Evolutionary conservation across 306 rosid species (phyloP), one percentile per base, ranked within the genome.

Genomic region (Vigna trinervia): DNA sequence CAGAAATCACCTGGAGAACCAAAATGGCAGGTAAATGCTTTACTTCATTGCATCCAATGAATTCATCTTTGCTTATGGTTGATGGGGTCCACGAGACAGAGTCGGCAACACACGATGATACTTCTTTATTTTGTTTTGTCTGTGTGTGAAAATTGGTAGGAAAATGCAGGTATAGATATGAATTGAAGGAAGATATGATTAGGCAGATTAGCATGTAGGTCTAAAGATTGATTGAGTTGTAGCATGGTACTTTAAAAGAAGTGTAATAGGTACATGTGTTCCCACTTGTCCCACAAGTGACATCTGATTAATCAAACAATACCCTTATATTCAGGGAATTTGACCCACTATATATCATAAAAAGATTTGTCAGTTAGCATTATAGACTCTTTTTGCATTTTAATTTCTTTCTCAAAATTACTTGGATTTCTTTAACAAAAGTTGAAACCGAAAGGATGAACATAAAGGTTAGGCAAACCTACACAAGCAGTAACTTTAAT

Each of bases 1-100:
- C 77, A 68, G 20, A 78, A 74, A 69, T 78, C 79, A 52, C 48
- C 53, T 11, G 26, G 41, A 68, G 78, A 63, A 78, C 32, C 76
- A 62, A 69, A 62, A 38, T 50, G 59, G 54, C 78, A 54, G 83
- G 83, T 78, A 73, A 46, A 39, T 64, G 62, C 2, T 73, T 17
- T 45, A 14, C 13, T 32, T 57, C 6, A 7, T 58, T 32, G 17
- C 51, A 23, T 65, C 41, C 26, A 26, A 14, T 59, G 19, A 46
- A 61, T 56, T 6, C 61, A 56, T 10, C 32, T 54, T 5, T 9
- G 14, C 15, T 20, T 22, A 5, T 54, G 30, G 6, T 5, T 54
- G 1, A 0, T 6, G 12, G 41, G 38, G 36, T 26, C 43, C 3
- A 12, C 3, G 36, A 30, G 6, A 34, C 20, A 62, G 71, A 62